Base-by-base conservation (phyloP, 2,329 filamentous ascomycete genomes). In the Keithomyces neogunnii region DNA sequence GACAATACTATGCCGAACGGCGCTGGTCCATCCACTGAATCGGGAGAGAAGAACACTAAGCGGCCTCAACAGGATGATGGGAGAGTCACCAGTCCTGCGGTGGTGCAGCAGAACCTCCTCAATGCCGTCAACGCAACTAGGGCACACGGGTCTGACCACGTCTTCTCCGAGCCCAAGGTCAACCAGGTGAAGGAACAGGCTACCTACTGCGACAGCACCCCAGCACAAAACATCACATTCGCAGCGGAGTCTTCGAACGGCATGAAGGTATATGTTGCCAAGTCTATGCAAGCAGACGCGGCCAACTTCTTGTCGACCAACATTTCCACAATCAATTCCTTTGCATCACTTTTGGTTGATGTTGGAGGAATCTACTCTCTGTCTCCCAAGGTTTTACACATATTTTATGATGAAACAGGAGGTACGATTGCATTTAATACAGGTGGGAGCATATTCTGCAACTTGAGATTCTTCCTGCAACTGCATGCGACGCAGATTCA, bases 391-490 rank as follows among this genome's bases (percentile, higher is more conserved):
- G 82, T 83, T 3, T 67, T 97, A 52, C 92, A 95, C 64, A 86
- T 97, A 48, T 97, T 92, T 71, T 89, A 90, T 60, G 91, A 96
- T 60, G 81, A 85, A 40, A 69, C 73, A 3, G 88, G 89, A 4
- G 81, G 80, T 51, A 91, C 89, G 0, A 96, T 99, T 56, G 93
- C 92, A 0, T 99, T 99, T 75, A 99, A 99, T 65, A 80, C 81
- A 7, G 81, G 78, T 39, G 91, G 92, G 38, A 89, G 86, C 60
- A 80, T 99, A 32, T 99, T 97, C 72, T 96, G 90, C 75, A 99
- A 99, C 63, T 78, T 95, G 56, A 78, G 88, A 19, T 96, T 89
- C 73, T 97, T 91, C 66, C 70, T 86, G 54, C 84, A 92, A 62
- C 69, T 96, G 33, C 92, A 97, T 62, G 74, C 81, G 44, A 62